These are phyloP conservation scores for Leishmania mexicana DNA, from an alignment of 208 protist genomes.

Conservation along the genomic window DNA sequence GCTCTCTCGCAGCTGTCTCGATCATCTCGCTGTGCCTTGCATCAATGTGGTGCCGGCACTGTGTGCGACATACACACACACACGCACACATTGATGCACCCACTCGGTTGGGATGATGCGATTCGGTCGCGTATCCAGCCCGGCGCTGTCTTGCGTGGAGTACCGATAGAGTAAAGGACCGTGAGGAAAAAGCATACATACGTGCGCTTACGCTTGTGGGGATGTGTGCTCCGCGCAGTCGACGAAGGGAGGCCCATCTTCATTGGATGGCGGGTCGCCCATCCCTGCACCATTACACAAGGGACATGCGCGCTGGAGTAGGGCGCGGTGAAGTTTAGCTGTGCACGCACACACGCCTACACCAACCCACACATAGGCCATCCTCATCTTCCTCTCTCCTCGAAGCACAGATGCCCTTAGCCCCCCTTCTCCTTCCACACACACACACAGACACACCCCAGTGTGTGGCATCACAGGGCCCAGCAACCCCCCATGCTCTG, in stretches of 20 bases:
- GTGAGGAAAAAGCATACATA: background rate
- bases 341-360: background rate
- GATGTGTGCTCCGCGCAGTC: background rate
- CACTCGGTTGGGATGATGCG: background rate
- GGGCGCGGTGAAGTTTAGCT: background rate
- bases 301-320: background rate
- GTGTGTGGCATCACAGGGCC: too few relatives aligned
- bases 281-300: background rate
- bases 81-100: background rate
- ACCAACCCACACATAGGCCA: too few relatives aligned
- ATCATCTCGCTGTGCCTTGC: background rate
- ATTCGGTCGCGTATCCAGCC: background rate
- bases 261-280: background rate
- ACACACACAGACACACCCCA: too few relatives aligned
- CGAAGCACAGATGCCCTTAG: too few relatives aligned
- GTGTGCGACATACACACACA: background rate
- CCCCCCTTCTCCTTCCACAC: too few relatives aligned
- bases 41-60: background rate
- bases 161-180: background rate
- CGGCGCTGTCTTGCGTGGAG: background rate
- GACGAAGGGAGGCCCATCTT: background rate
- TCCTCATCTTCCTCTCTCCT: too few relatives aligned
- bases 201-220: background rate
- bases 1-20: background rate
- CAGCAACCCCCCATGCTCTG: too few relatives aligned